phyloP scores from a whole-genome alignment of 768 basidiomycete species.

The Naganishia kalamii region DNA sequence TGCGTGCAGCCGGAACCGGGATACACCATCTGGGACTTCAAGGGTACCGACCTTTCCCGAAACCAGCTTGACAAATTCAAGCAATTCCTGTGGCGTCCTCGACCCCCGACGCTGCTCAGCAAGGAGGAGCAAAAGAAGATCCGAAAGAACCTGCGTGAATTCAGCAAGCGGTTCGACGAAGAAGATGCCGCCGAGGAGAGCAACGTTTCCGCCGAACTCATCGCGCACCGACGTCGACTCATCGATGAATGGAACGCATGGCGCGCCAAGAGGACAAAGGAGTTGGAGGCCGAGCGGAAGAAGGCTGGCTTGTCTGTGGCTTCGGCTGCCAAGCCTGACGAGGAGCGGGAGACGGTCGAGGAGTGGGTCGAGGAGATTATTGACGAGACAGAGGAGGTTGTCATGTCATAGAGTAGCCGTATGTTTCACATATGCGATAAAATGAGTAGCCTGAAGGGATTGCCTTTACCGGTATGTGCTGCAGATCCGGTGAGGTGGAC shows the following conservation, averaged over 20 bases:
- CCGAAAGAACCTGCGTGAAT: conserved; percentile 82
- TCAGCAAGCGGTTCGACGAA: conserved; percentile 85
- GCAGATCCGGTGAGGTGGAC: too few species aligned
- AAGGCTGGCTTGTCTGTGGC: conserved; percentile 48
- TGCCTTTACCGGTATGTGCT: not conserved
- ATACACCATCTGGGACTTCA: conserved; percentile 95
- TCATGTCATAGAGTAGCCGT: conserved; percentile 24
- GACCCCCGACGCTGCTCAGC: conserved; percentile 77
- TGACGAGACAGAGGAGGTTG: conserved; percentile 79
- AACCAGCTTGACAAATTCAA: conserved; percentile 91
- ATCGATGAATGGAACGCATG: conserved; percentile 99
- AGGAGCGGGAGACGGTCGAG: conserved; percentile 80
- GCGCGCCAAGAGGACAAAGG: conserved; percentile 66
- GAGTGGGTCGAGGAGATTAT: conserved; percentile 90
- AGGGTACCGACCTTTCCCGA: conserved; percentile 78
- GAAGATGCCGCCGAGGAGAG: conserved; percentile 94
- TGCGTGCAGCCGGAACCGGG: conserved; percentile 79
- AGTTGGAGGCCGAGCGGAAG: conserved; percentile 56
- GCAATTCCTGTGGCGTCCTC: conserved; percentile 96
- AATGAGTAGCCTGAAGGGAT: not conserved
- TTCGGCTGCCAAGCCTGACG: conserved; percentile 48
- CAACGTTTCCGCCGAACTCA: conserved; percentile 85
- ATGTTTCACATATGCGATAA: not conserved
- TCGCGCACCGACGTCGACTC: conserved; percentile 79
- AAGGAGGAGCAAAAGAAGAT: conserved; percentile 83